These are phyloP conservation scores for Prunus padus DNA, from an alignment of 306 rosid genomes.

Conservation along the genomic window DNA sequence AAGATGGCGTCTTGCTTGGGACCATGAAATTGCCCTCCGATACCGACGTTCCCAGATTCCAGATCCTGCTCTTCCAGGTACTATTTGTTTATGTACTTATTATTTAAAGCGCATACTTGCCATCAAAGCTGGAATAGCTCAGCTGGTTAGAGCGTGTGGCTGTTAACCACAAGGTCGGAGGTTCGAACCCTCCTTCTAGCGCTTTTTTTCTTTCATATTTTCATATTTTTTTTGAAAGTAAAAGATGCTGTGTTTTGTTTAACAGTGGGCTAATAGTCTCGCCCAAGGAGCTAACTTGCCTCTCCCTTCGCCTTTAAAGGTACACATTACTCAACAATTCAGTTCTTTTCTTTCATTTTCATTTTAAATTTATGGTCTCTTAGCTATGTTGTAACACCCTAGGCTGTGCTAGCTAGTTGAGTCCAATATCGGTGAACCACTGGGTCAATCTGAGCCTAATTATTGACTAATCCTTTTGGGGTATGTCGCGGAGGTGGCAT, in stretches of 20 bases:
- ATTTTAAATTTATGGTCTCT: neutral
- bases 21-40: slow-evolving; percentile 71
- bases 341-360: neutral
- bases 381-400: neutral
- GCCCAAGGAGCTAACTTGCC: slow-evolving; percentile 93
- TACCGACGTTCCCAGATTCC: slow-evolving; percentile 63
- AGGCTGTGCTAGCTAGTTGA: no score
- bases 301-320: slow-evolving; percentile 86
- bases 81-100: neutral
- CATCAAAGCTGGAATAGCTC: slow-evolving; percentile 35
- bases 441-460: no score
- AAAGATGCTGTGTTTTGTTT: neutral
- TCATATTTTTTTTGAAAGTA: neutral
- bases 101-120: accelerated
- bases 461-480: no score
- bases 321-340: slow-evolving; percentile 5
- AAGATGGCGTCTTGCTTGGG: slow-evolving; percentile 77
- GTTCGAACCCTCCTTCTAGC: slow-evolving; percentile 44
- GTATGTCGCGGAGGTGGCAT: no score
- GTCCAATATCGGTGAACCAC: no score
- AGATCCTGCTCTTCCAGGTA: slow-evolving; percentile 76
- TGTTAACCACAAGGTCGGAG: slow-evolving; percentile 49
- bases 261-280: slow-evolving; percentile 94
- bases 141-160: slow-evolving; percentile 49
- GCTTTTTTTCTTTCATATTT: neutral